Evolutionary conservation across 1,139 yeast species (phyloP).

Genomic region (Pneumocystis carinii): DNA sequence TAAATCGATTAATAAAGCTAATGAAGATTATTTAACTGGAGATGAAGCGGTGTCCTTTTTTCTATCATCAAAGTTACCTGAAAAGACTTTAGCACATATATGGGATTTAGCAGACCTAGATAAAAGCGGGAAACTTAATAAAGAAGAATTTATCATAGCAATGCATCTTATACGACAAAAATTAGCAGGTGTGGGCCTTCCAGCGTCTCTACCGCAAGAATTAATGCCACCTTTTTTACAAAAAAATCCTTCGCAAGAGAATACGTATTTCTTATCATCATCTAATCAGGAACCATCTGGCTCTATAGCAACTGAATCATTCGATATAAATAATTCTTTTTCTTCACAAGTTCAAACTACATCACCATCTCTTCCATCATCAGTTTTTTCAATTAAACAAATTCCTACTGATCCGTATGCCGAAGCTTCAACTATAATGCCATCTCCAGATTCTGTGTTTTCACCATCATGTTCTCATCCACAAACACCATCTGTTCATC

Average conservation of each 20-base stretch:
- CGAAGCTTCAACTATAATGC: not conserved
- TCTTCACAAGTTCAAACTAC: slow-evolving; percentile 23
- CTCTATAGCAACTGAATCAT: slow-evolving; percentile 17
- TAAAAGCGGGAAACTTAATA: slow-evolving; percentile 69
- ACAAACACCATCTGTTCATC: slow-evolving; percentile 15
- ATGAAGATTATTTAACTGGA: slow-evolving; percentile 11
- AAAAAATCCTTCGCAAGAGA: slow-evolving; percentile 4
- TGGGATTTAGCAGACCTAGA: slow-evolving; percentile 94
- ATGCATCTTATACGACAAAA: slow-evolving; percentile 81
- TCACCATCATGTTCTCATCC: slow-evolving; percentile 27
- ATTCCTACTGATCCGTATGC: not conserved
- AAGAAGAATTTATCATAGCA: slow-evolving; percentile 78
- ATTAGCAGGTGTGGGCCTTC: slow-evolving; percentile 61
- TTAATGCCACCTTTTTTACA: slow-evolving; percentile 17
- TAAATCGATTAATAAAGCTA: slow-evolving; percentile 30
- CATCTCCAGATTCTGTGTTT: slow-evolving; percentile 7
- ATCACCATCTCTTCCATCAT: slow-evolving; percentile 9
- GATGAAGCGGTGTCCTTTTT: slow-evolving; percentile 73
- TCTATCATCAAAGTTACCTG: slow-evolving; percentile 72
- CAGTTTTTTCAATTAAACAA: slow-evolving; percentile 11
- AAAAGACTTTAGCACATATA: slow-evolving; percentile 69
- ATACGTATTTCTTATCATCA: slow-evolving; percentile 12
- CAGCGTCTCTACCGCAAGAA: slow-evolving; percentile 33
- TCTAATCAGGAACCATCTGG: slow-evolving; percentile 7
- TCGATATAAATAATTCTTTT: slow-evolving; percentile 27